Base-by-base conservation (phyloP, 2,329 filamentous ascomycete species). In the Sarocladium oryzae region DNA sequence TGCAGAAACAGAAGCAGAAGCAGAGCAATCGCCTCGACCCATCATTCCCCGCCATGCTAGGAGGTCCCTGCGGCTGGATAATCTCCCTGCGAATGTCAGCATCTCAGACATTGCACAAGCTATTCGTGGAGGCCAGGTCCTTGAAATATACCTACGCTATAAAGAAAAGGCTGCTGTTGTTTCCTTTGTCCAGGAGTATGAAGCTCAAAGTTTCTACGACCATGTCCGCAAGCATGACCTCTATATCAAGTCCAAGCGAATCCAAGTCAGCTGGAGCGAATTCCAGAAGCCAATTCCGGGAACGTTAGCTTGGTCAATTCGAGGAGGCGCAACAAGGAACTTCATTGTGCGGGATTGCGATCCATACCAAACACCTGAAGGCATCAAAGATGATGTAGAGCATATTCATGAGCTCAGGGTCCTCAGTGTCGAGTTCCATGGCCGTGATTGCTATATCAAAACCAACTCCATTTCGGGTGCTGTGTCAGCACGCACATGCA, bases 321-420 rank as follows among this genome's bases (percentile, higher is more conserved):
- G 67, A 35, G 71, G 66, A 45, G 87, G 88, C 13, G 86, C 86
- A 13, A 86, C 82, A 37, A 82, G 89, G 54, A 93, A 92, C 59
- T 65, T 95, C 33, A 69, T 91, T 18, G 77, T 95, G 37, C 78
- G 78, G 52, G 76, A 77, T 9, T 79, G 78, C 57, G 73, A 73
- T 57, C 69, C 69, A 50, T 76, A 70, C 50, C 70, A 87, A 57
- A 89, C 82, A 0, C 84, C 84, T 56, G 69, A 78, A 7, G 67
- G 69, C 15, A 81, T 95, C 56, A 81, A 85, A 10, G 76, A 84
- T 4, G 86, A 95, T 58, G 74, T 93, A 33, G 85, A 90, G 21
- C 89, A 95, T 63, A 92, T 95, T 54, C 84, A 92, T 69, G 88
- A 88, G 55, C 74, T 95, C 1, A 72, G 85, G 20, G 78, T 95